These are phyloP conservation scores for Mucuna pruriens DNA, from an alignment of 306 rosid species.

Conservation along the genomic window DNA sequence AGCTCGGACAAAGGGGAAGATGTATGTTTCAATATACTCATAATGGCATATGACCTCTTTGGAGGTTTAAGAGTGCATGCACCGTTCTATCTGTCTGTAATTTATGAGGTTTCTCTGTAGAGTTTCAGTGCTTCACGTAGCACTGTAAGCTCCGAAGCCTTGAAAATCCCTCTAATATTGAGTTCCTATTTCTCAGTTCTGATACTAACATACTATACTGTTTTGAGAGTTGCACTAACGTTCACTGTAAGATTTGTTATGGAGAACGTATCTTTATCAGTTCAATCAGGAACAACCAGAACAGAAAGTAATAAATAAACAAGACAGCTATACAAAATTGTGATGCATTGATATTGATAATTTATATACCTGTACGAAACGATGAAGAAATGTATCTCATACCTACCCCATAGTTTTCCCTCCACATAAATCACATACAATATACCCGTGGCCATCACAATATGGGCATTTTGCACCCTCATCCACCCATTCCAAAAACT, in stretches of 20 bases:
- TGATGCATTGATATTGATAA: slow-evolving; percentile 21
- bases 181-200: slow-evolving; percentile 16
- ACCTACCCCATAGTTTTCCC: slow-evolving; percentile 57
- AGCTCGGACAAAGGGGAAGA: not conserved
- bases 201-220: not conserved
- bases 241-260: not conserved
- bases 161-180: not conserved
- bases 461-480: slow-evolving; percentile 83
- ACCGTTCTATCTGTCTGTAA: slow-evolving; percentile 1
- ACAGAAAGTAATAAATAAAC: not conserved
- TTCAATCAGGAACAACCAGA: slow-evolving; percentile 1
- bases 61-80: not conserved
- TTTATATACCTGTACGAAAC: slow-evolving; percentile 22
- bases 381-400: slow-evolving; percentile 28
- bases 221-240: not conserved
- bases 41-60: not conserved
- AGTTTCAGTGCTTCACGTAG: not conserved
- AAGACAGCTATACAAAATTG: not conserved
- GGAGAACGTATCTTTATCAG: not conserved
- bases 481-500: slow-evolving; percentile 93
- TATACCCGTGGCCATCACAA: slow-evolving; percentile 82
- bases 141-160: slow-evolving; percentile 27
- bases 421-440: slow-evolving; percentile 67
- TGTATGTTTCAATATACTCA: not conserved
- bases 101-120: not conserved